These are phyloP conservation scores for Solanum stenotomum DNA, from an alignment of 257 asterid species.

Conservation along the genomic window DNA sequence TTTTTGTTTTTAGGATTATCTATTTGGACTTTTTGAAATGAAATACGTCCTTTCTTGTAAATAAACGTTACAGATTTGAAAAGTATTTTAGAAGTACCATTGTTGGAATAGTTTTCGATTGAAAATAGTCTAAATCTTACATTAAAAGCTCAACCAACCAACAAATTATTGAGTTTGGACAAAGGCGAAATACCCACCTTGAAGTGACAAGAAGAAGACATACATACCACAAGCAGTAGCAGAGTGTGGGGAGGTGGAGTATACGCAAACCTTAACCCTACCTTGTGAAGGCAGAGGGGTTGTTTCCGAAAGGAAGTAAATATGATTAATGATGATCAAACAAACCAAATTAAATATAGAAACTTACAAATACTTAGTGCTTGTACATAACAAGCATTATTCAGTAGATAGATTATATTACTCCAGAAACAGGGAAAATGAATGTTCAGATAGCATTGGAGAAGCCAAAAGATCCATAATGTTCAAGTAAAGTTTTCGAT, in stretches of 20 bases:
- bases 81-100: not conserved
- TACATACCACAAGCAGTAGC: not conserved
- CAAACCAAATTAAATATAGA: not conserved
- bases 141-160: not conserved
- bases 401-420: not conserved
- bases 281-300: not conserved
- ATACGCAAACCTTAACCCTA: not conserved
- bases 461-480: not conserved
- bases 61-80: not conserved
- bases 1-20: not conserved
- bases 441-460: not conserved
- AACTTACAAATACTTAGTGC: not conserved
- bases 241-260: not conserved
- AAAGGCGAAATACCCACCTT: not conserved
- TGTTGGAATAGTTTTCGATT: not conserved
- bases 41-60: not conserved
- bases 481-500: not conserved
- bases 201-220: not conserved
- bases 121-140: not conserved
- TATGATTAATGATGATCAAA: not conserved
- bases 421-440: not conserved
- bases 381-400: not conserved
- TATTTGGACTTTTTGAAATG: not conserved
- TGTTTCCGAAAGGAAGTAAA: not conserved
- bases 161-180: too few relatives aligned